Percentiles rank a stretch among this genome's conserved stretches.
phyloP scores from a whole-genome alignment of 2,329 filamentous ascomycete genomes.

The Nectriaceae sp. region DNA sequence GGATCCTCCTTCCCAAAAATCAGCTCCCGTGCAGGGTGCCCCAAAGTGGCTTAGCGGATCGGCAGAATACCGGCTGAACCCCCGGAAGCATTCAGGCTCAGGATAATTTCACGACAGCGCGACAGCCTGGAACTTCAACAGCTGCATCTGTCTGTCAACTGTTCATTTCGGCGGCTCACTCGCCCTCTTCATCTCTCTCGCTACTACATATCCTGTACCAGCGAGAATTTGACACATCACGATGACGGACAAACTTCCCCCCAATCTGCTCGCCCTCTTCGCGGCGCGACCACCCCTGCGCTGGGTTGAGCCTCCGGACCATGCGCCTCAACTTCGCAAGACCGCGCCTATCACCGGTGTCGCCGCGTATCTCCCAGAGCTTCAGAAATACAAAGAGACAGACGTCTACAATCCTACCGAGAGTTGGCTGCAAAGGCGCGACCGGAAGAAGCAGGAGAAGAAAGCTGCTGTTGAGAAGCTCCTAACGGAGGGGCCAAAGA shows the following conservation, averaged over 20 bases:
- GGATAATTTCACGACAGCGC: conserved; percentile 29
- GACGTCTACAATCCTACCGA: conserved; percentile 81
- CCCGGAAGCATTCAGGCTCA: conserved; percentile 1
- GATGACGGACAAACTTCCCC: conserved; percentile 97
- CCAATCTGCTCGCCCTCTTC: conserved; percentile 90
- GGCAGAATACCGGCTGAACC: conserved; percentile 25
- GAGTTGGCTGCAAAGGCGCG: conserved; percentile 87
- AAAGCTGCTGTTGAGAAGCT: conserved; percentile 65
- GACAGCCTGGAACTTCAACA: conserved; percentile 18
- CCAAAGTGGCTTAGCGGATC: conserved; percentile 28
- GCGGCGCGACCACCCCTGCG: conserved; percentile 89
- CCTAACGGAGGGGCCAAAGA: conserved; percentile 62
- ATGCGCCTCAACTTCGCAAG: conserved; percentile 78
- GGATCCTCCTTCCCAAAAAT: conserved; percentile 27
- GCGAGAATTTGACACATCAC: conserved; percentile 25
- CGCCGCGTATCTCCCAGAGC: conserved; percentile 70
- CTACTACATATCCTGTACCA: conserved; percentile 7
- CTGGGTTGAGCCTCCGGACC: conserved; percentile 82
- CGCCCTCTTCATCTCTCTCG: conserved; percentile 15
- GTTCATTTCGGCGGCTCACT: conserved; percentile 11
- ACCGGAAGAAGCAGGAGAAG: conserved; percentile 82
- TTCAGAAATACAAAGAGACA: conserved; percentile 77
- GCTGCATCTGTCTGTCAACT: conserved; percentile 9
- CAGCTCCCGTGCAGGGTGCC: conserved; percentile 18
- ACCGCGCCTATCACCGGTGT: conserved; percentile 74